Conservation (phyloP, 257 asterid genomes). For the Solanum pinnatisectum region DNA sequence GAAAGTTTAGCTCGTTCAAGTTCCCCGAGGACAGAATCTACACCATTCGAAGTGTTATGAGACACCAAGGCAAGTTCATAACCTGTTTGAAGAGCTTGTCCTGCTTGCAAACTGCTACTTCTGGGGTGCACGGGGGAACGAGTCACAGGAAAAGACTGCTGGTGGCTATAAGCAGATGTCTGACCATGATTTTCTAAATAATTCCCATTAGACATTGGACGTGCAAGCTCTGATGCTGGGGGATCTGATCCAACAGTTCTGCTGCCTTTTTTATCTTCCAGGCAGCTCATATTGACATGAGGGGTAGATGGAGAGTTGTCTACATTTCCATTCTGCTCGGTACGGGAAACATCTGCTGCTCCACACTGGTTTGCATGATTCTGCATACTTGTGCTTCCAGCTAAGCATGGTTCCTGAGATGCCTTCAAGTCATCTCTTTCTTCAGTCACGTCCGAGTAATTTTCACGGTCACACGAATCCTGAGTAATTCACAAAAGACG, state of each 20-base stretch:
- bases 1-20: constrained; percentile 62
- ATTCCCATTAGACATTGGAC: constrained; percentile 21
- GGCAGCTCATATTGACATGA: constrained; percentile 1
- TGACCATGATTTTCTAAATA: constrained; percentile 11
- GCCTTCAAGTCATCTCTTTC: constrained; percentile 49
- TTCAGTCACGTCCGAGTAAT: constrained; percentile 78
- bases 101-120: not conserved
- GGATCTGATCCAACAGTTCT: constrained; percentile 16
- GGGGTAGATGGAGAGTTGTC: constrained; percentile 5
- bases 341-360: constrained; percentile 4
- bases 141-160: not conserved
- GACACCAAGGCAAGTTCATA: constrained; percentile 42
- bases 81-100: constrained; percentile 14
- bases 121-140: not conserved
- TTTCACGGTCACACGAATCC: constrained; percentile 74
- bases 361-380: constrained; percentile 19
- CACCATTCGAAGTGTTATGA: constrained; percentile 22
- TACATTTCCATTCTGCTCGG: constrained; percentile 14
- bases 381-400: not conserved
- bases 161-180: not conserved
- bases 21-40: constrained; percentile 53
- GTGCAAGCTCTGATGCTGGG: constrained; percentile 26
- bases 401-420: constrained; percentile 18
- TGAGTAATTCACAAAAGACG: constrained; percentile 11
- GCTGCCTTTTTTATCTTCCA: constrained; percentile 10